Base-by-base conservation (phyloP, 2,329 filamentous ascomycete genomes). In the Aspergillus alliaceus region DNA sequence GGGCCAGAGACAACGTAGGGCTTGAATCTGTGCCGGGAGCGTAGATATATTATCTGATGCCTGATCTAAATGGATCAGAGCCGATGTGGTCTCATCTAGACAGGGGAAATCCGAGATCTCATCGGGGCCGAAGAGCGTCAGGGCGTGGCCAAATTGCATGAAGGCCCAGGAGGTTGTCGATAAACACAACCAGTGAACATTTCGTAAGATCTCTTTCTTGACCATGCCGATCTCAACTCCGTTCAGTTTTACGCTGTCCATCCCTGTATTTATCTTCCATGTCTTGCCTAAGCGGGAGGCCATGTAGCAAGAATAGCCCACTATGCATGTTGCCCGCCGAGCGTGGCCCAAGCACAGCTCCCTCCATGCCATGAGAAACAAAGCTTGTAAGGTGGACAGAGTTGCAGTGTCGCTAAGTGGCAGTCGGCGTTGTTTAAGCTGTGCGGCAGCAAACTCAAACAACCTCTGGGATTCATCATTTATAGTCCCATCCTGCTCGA, bases 121-220 rank as follows among this genome's bases (percentile, higher is more conserved):
- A 20, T 56, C 53, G 6, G 64, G 60, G 5, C 61, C 54, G 27
- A 63, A 54, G 22, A 63, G 48, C 8, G 58, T 51, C 32, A 66
- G 61, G 3, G 64, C 62, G 31, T 53, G 55, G 62, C 71, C 71
- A 56, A 68, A 71, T 54, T 78, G 75, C 35, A 76, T 64, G 29
- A 68, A 77, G 6, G 65, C 65, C 76, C 76, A 78, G 7, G 77
- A 66, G 31, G 68, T 72, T n/a, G 75, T 65, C 1, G 74, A 69
- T 54, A 73, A 74, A 1, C 73, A 72, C 4, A 73, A 67, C 75
- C 76, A 78, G 66, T 75, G 75, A 6, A 78, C 62, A 59, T 75
- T 75, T 24, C 72, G 66, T 4, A 73, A 64, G 15, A 78, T 53
- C 57, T 78, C 76, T 55, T 71, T 73, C 57, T 78, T 76, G 7